Evolutionary conservation across 768 basidiomycete species (phyloP), one percentile per base, ranked within the genome.

Genomic region (Mycena epipterygia): DNA sequence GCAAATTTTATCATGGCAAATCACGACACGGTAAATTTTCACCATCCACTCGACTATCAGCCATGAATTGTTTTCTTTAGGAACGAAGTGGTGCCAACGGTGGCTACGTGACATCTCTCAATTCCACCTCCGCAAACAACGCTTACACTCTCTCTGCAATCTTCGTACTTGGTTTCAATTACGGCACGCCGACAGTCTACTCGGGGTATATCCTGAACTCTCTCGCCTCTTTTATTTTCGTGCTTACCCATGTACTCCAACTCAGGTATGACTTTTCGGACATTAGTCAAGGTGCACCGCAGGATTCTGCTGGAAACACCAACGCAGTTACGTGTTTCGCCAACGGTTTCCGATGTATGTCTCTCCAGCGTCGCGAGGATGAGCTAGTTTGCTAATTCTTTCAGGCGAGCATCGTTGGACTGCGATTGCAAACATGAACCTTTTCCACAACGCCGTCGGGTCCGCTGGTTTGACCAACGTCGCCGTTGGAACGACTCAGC

Each of bases 1-100:
- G 84, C 85, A 0, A 87, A 86, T 59, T 79, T 79, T 27, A 85
- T 86, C 66, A 84, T 86, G 30, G 76, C 81, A 1, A 84, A 86
- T 67, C 86, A 86, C 55, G 86, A 86, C 69, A 86, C 85, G 8
- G 64, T 57, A 8, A 44, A 11, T 44, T n/a, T n/a, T n/a, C 42
- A 44, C n/a, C n/a, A n/a, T n/a, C 21, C n/a, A 3, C 42, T 11
- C 42, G n/a, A n/a, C 7, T 44, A 11, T 44, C 21, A 44, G 13
- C n/a, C 42, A 5, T 11, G 42, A 41, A 9, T 4, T 4, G 14
- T 41, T 41, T 14, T 44, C 21, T 48, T 42, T 29, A 62, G 60
- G 86, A 86, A 72, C 76, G 86, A 81, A 77, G 74, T 52, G 79
- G 78, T 1, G 52, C 42, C 30, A n/a, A n/a, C n/a, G n/a, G n/a